These are phyloP conservation scores for Clonostachys sp. DNA, from an alignment of 2,329 filamentous ascomycete genomes.

Conservation along the genomic window DNA sequence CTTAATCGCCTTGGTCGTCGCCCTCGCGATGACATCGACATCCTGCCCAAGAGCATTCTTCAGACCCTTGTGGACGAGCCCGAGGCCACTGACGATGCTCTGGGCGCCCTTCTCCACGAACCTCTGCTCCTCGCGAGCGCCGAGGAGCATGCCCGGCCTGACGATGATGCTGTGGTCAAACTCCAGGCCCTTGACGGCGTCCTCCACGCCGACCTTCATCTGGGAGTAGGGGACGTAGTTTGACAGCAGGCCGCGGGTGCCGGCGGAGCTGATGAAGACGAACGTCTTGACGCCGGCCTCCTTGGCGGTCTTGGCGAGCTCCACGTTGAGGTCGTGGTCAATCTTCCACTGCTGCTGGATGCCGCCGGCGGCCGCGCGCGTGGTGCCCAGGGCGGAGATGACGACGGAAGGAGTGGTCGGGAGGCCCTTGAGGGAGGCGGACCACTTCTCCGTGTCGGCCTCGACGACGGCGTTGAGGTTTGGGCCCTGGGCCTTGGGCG, in stretches of 20 bases:
- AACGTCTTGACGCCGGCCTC: slow-evolving; percentile 68
- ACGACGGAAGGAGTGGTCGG: slow-evolving; percentile 56
- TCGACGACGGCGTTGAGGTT: slow-evolving; percentile 62
- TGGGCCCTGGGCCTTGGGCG: slow-evolving; percentile 47
- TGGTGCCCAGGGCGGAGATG: slow-evolving; percentile 79
- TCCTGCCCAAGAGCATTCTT: slow-evolving; percentile 70
- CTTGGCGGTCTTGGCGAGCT: slow-evolving; percentile 71
- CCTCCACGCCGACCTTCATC: slow-evolving; percentile 89
- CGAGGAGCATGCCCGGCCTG: slow-evolving; percentile 71
- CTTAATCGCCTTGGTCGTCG: slow-evolving; percentile 56
- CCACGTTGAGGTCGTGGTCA: slow-evolving; percentile 81
- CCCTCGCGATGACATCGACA: slow-evolving; percentile 64
- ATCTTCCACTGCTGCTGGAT: slow-evolving; percentile 80
- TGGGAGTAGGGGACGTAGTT: slow-evolving; percentile 45
- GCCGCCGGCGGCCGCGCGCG: slow-evolving; percentile 67
- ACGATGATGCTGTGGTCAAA: slow-evolving; percentile 77
- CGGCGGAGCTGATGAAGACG: slow-evolving; percentile 66
- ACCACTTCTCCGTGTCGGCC: slow-evolving; percentile 66
- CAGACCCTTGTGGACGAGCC: slow-evolving; percentile 44
- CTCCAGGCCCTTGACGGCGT: slow-evolving; percentile 62
- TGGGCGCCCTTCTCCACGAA: slow-evolving; percentile 52
- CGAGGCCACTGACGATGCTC: slow-evolving; percentile 49
- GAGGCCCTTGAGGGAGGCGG: slow-evolving; percentile 49
- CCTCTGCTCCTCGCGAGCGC: slow-evolving; percentile 59
- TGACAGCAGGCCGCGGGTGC: slow-evolving; percentile 33